Evolutionary conservation across 1,139 yeast genomes (phyloP), one percentile per base, ranked within the genome.

Genomic region (Candida frijolesensis): DNA sequence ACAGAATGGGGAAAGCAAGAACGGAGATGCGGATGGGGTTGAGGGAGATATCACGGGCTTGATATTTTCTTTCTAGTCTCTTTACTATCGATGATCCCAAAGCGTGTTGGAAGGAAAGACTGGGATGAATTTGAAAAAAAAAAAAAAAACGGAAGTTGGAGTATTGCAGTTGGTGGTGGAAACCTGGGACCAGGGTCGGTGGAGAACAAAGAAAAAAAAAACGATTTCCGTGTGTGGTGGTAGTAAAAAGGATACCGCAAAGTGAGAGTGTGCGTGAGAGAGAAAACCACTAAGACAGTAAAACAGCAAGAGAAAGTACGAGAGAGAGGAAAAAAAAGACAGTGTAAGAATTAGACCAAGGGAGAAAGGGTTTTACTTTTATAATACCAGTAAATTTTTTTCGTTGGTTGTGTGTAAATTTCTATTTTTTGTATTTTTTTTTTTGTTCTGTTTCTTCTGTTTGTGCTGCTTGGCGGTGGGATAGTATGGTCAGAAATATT

Each of bases 351-450:
- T 16, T 16, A 37, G 25, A 18, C 12, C 18, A 18, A 27, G 34
- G 18, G 43, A 38, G 27, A 37, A 38, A 38, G 42, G 42, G 42
- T 38, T 38, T 38, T 38, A 22, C 42, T 38, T 38, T 38, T 38
- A 38, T 38, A 38, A 38, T 38, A 22, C 22, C 3, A 37, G n/a
- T 2, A 22, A 1, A 12, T 38, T 22, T 22, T 38, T 8, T 38
- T 19, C 9, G n/a, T 38, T 38, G n/a, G 22, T 38, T 38, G 22
- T 19, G 22, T 38, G 18, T 37, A 16, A 19, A 4, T 37, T 37
- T 15, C 19, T 34, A 40, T 25, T 18, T 29, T 29, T 29, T 41
- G 16, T 30, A n/a, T 41, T 14, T 15, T 25, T 16, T 16, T 12
- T 19, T 19, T 18, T 11, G 27, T 19, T 37, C 22, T 10, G n/a